Evolutionary conservation across 2,329 filamentous ascomycete species (phyloP).

Genomic region (Aspergillus sp.): DNA sequence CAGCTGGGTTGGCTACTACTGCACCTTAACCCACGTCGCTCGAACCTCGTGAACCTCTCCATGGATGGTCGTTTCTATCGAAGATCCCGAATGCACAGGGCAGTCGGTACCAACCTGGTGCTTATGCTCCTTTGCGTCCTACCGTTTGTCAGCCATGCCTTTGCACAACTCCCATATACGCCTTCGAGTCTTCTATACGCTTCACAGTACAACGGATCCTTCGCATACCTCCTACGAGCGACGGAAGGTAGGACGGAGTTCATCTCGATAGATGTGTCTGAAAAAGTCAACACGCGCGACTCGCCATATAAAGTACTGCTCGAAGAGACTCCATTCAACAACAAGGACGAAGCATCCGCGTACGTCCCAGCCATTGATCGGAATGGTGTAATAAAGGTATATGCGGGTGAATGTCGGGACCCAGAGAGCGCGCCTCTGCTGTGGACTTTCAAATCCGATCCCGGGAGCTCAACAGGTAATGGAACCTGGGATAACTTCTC

Average conservation of each 20-base stretch:
- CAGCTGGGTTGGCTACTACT: slow-evolving; percentile 5
- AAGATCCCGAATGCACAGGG: slow-evolving; percentile 14
- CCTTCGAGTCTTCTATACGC: slow-evolving; percentile 69
- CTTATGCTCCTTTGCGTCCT: slow-evolving; percentile 19
- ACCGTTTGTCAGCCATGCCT: slow-evolving; percentile 20
- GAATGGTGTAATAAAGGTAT: slow-evolving; percentile 70
- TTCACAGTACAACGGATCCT: slow-evolving; percentile 49
- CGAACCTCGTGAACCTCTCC: slow-evolving; percentile 7
- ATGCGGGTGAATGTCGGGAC: slow-evolving; percentile 69
- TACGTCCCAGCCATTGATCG: slow-evolving; percentile 69
- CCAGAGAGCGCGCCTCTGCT: slow-evolving; percentile 54
- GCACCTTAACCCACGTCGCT: slow-evolving; percentile 5
- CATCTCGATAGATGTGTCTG: slow-evolving; percentile 65
- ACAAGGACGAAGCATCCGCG: slow-evolving; percentile 55
- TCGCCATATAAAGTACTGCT: slow-evolving; percentile 33
- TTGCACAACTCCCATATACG: slow-evolving; percentile 67
- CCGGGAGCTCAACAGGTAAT: slow-evolving; percentile 44
- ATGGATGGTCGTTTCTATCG: slow-evolving; percentile 19
- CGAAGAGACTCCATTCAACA: slow-evolving; percentile 26
- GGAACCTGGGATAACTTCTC: slow-evolving; percentile 56
- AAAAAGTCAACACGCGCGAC: slow-evolving; percentile 52
- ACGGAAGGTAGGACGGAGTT: slow-evolving; percentile 54
- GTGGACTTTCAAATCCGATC: slow-evolving; percentile 65
- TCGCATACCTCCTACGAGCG: slow-evolving; percentile 71
- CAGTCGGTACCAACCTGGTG: slow-evolving; percentile 13